Evolutionary conservation across 192 early-diverging fungal species (phyloP).

Genomic region (Backusella macrospora): DNA sequence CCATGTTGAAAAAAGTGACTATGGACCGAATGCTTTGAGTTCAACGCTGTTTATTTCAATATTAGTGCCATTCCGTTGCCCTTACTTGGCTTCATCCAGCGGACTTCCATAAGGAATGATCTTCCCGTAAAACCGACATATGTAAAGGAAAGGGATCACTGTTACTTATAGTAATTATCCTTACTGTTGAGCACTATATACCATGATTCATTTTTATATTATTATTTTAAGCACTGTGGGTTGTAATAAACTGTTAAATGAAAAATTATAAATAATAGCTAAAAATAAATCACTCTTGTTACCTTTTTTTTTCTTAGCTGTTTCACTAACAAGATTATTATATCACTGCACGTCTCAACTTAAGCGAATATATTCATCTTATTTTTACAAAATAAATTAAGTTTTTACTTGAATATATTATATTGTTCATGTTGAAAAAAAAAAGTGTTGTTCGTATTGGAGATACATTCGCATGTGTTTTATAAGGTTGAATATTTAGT

Average conservation of each 20-base stretch:
- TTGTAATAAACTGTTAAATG: no score
- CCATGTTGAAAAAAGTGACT: no score
- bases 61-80: background rate
- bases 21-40: no score
- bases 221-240: background rate
- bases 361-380: background rate
- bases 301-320: background rate
- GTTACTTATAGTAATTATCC: background rate
- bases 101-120: slow-evolving; percentile 1
- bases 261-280: background rate
- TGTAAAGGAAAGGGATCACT: background rate
- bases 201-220: background rate
- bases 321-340: background rate
- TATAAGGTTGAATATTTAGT: no score
- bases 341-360: background rate
- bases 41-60: no score
- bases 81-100: slow-evolving; percentile 1
- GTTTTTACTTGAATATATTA: no score
- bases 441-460: no score
- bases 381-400: no score
- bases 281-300: background rate
- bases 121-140: background rate
- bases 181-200: background rate
- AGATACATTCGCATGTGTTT: no score
- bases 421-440: no score